Evolutionary conservation across 257 asterid species (phyloP).

Genomic region (Jacaranda mimosifolia): DNA sequence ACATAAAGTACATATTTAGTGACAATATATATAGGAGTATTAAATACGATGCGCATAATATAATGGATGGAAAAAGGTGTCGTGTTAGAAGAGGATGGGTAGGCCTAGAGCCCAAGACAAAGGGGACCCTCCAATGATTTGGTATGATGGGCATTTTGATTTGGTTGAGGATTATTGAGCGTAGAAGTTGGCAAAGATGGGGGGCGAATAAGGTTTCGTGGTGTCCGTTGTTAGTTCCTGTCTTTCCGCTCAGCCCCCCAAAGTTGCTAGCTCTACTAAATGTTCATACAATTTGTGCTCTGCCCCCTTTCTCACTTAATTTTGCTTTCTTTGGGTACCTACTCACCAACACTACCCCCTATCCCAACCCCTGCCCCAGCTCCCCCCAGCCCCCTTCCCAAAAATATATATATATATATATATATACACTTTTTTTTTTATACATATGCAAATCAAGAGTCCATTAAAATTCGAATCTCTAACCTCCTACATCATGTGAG

Average conservation of each 20-base stretch:
- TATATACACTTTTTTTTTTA: too few species aligned
- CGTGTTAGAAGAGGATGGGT: conserved; percentile 4
- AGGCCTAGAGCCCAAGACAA: conserved; percentile 28
- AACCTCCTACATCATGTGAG: too few species aligned
- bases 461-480: too few species aligned
- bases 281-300: conserved; percentile 13
- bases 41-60: background rate
- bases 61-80: background rate
- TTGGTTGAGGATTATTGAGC: conserved; percentile 38
- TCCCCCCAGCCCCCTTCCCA: too few species aligned
- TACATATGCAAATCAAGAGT: too few species aligned
- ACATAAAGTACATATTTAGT: too few species aligned
- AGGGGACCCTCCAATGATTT: conserved; percentile 58
- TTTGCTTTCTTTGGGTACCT: conserved; percentile 23
- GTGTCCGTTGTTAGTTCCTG: conserved; percentile 56
- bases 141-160: conserved; percentile 50
- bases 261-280: conserved; percentile 11
- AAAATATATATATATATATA: too few species aligned
- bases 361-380: background rate
- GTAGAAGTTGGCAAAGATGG: conserved; percentile 38
- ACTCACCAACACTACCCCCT: conserved; percentile 5
- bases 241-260: conserved; percentile 59
- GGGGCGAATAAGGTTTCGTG: conserved; percentile 38
- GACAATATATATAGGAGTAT: background rate
- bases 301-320: background rate